Base-by-base conservation (phyloP, 495 filamentous ascomycete genomes). In the Parathielavia appendiculata region DNA sequence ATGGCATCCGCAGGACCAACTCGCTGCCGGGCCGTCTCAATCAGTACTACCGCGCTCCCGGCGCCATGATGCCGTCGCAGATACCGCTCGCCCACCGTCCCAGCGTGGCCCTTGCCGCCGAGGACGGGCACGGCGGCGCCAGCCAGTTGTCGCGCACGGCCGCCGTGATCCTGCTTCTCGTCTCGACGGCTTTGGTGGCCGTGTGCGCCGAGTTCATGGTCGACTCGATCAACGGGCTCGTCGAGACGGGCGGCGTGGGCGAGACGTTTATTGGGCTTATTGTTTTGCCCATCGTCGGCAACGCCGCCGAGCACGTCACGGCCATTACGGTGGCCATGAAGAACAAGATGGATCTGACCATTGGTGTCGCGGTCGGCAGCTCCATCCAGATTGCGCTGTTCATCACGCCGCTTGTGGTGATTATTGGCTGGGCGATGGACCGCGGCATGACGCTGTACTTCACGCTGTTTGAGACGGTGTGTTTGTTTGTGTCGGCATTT, bases 261-360 rank as follows among this genome's bases (percentile, higher is more conserved):
- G 79, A 90, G 68, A 80, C 84, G 4, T 92, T 95, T 66, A 86
- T 95, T 56, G 90, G 90, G 54, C 76, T 95, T 5, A 91, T 95
- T 64, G 83, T 95, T 61, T 71, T 92, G 17, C 89, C 90, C n/a
- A 89, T 95, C 60, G 87, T 95, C 10, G 88, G 90, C 55, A 95
- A 95, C 60, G 89, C 90, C 0, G 90, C 90, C 8, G 90, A 95
- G 73, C 88, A 95, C 74, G 86, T 91, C 19, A 92, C 89, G 0
- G 88, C 89, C 6, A 89, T 95, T 51, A 88, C 81, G 16, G 90
- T 92, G 7, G 89, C 89, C 13, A 76, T 79, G 43, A 92, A 91
- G 75, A 91, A 92, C 73, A 95, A 95, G 73, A 91, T 92, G 89
- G 89, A 92, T 75, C 73, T 92, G 36, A 83, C 90, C 1, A 89